Evolutionary conservation across 148 eudicot species (phyloP).

Genomic region (Suaeda aralocaspica): DNA sequence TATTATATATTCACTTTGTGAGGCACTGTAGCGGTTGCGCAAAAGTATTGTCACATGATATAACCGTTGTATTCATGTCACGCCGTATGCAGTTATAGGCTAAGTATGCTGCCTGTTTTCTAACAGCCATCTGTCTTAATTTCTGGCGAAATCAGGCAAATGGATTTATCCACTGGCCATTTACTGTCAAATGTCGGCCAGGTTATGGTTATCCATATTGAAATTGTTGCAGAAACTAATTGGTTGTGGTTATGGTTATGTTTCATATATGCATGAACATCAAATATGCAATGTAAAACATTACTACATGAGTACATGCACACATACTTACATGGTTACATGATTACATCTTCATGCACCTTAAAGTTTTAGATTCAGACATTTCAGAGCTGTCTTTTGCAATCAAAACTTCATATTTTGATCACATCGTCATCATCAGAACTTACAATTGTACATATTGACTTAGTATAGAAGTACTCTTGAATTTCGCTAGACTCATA

Average conservation of each 20-base stretch:
- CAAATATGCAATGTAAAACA: background rate
- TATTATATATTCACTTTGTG: too few relatives aligned
- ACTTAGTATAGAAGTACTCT: too few relatives aligned
- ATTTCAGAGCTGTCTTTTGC: too few relatives aligned
- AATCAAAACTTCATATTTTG: too few relatives aligned
- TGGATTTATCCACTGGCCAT: conserved; percentile 10
- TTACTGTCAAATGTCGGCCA: conserved; percentile 12
- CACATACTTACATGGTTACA: too few relatives aligned
- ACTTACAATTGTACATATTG: background rate
- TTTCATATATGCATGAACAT: background rate
- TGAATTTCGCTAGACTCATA: too few relatives aligned
- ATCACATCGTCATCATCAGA: background rate
- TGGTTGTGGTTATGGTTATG: background rate
- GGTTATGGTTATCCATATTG: conserved; percentile 13
- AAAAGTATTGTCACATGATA: too few relatives aligned
- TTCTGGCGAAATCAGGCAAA: conserved; percentile 21
- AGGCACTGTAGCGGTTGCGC: too few relatives aligned
- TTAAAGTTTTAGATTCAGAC: background rate
- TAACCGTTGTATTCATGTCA: too few relatives aligned
- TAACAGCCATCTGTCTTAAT: conserved; percentile 10
- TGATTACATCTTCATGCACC: background rate
- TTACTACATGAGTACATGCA: too few relatives aligned
- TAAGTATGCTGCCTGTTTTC: too few relatives aligned
- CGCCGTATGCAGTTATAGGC: too few relatives aligned
- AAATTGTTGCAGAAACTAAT: background rate